Evolutionary conservation across 2,329 filamentous ascomycete species (phyloP), one percentile per base, ranked within the genome.

Genomic region (Botrytis cinerea): DNA sequence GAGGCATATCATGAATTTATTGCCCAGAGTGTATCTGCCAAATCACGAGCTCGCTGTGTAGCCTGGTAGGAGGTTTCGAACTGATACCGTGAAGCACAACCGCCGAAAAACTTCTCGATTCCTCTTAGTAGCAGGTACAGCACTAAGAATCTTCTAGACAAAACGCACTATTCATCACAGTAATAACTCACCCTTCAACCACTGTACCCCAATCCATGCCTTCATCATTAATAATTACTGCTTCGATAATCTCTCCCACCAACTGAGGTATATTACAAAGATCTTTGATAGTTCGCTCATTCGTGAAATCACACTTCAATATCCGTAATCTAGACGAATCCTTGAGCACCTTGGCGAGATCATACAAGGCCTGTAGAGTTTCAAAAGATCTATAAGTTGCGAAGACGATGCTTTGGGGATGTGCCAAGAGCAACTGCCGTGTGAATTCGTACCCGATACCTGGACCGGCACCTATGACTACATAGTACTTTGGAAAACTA

Each of bases 221-320:
- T 20, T 60, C 70, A 2, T 48, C 35, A 72, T 67, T 67, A 18
- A 72, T 22, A n/a, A 72, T 32, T 5, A 67, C 70, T 2, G 70
- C 8, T 7, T 72, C 60, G 2, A 72, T 8, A 59, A 3, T 35
- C 2, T 25, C 12, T 2, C 1, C 12, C 9, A 45, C 20, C 45
- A 45, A 67, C 3, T 16, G 10, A n/a, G 87, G 80, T 88, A 89
- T 77, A 84, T 82, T 9, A 89, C 84, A 64, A 87, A 80, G 76
- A 14, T 18, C 46, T 72, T 81, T 80, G 54, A 89, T 88, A 79
- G 86, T 88, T 43, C 82, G 79, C 75, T 88, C 86, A 48, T 82
- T 83, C 28, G 85, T 80, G n/a, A 89, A 83, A 80, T 89, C 87
- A 79, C 86, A 88, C 70, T 84, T 81, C 73, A 79, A 32, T 7